These are phyloP conservation scores for Scytalidium lignicola DNA, from an alignment of 2,329 filamentous ascomycete species.

Conservation along the genomic window DNA sequence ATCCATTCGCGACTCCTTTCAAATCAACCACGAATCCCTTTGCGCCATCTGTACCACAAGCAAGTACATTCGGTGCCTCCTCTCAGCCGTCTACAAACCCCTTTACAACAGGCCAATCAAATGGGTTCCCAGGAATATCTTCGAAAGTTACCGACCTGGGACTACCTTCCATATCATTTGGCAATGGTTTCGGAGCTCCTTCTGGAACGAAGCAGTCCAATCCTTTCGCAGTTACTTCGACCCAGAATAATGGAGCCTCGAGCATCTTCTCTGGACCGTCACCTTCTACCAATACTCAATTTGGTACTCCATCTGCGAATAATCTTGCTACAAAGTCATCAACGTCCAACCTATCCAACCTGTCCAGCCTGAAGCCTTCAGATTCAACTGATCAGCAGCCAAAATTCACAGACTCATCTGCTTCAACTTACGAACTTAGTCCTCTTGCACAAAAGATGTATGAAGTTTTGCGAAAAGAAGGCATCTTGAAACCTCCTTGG, in stretches of 20 bases:
- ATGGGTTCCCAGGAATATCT: neutral
- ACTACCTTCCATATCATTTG: neutral
- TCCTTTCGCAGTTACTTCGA: neutral
- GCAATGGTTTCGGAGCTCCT: constrained; percentile 4
- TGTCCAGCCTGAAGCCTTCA: too few relatives aligned
- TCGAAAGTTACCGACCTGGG: neutral
- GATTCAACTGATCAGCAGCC: neutral
- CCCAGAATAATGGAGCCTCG: neutral
- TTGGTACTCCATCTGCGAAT: constrained; percentile 7
- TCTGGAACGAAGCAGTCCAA: neutral
- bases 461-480: constrained; percentile 48
- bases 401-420: neutral
- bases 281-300: neutral
- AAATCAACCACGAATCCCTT: constrained; percentile 13
- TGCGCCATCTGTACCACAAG: neutral
- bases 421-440: constrained; percentile 1
- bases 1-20: neutral
- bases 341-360: too few relatives aligned
- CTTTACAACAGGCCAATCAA: neutral
- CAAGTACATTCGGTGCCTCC: constrained; percentile 3
- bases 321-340: too few relatives aligned
- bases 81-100: neutral
- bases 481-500: constrained; percentile 18
- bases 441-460: constrained; percentile 43
- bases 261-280: neutral